Evolutionary conservation across 1,284 basidiomycete genomes (phyloP).

Genomic region (Cronartium quercuum): DNA sequence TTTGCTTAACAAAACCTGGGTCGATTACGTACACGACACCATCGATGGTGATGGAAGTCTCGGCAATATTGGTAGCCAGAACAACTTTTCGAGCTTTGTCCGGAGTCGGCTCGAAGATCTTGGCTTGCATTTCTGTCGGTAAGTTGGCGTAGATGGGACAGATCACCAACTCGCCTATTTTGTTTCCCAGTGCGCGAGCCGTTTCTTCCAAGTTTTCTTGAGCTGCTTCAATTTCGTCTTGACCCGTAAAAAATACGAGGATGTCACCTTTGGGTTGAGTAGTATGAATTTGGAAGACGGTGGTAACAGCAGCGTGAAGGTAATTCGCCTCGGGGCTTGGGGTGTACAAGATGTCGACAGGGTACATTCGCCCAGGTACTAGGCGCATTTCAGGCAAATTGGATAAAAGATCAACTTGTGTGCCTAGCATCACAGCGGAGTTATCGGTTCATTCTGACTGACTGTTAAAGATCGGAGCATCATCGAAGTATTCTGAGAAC

Average conservation of each 20-base stretch:
- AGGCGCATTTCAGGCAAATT: not conserved
- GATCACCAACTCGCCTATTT: conserved; percentile 86
- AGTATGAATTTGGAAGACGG: conserved; percentile 97
- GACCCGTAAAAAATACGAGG: conserved; percentile 95
- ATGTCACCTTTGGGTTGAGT: conserved; percentile 98
- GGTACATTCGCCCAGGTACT: conserved; percentile 95
- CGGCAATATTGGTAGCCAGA: conserved; percentile 96
- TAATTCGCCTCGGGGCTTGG: conserved; percentile 97
- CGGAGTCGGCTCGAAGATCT: conserved; percentile 98
- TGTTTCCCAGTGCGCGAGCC: conserved; percentile 86
- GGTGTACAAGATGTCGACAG: conserved; percentile 97
- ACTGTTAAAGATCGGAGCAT: conserved; percentile 88
- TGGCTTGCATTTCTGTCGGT: conserved; percentile 97
- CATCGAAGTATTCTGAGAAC: conserved; percentile 91
- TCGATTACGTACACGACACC: conserved; percentile 97
- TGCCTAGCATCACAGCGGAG: not conserved
- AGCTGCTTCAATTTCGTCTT: conserved; percentile 98
- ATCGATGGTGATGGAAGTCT: conserved; percentile 95
- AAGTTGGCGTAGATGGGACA: conserved; percentile 98
- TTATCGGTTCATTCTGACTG: conserved; percentile 44
- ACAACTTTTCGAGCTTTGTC: conserved; percentile 88
- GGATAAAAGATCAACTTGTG: not conserved
- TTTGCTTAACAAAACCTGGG: conserved; percentile 95
- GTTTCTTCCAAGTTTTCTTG: conserved; percentile 90
- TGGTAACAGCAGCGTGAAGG: conserved; percentile 95